A percentile compares a stretch with the other conserved stretches of the same genome.
Conservation (phyloP, 2,329 filamentous ascomycete genomes). For the Talaromyces islandicus region DNA sequence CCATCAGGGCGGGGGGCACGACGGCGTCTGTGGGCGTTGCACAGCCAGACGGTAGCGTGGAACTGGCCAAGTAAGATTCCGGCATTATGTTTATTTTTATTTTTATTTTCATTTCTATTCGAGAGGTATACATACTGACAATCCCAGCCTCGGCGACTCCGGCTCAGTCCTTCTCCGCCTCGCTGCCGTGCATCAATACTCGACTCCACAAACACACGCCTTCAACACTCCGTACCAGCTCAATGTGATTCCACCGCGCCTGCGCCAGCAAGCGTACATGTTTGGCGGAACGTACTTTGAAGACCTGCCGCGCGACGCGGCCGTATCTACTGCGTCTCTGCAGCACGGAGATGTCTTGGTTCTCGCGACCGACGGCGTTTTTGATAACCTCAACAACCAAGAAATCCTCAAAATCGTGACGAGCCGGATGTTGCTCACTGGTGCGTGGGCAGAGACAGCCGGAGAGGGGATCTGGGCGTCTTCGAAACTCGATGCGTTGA, state of each 20-base stretch:
- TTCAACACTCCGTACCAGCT: conserved; percentile 98
- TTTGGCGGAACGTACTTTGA: conserved; percentile 78
- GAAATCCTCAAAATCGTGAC: conserved; percentile 79
- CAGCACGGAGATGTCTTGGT: conserved; percentile 90
- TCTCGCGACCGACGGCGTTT: conserved; percentile 89
- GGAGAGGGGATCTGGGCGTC: conserved; percentile 56
- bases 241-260: conserved; percentile 73
- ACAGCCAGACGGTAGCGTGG: conserved; percentile 64
- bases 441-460: conserved; percentile 63
- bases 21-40: conserved; percentile 86
- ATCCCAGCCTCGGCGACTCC: conserved; percentile 70
- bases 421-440: conserved; percentile 63
- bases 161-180: conserved; percentile 83
- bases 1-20: conserved; percentile 76
- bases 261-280: conserved; percentile 71
- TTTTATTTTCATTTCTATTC: too few relatives aligned
- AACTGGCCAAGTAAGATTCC: conserved; percentile 67
- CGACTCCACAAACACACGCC: conserved; percentile 83
- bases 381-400: conserved; percentile 90
- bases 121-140: background rate
- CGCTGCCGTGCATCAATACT: conserved; percentile 78
- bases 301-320: conserved; percentile 79
- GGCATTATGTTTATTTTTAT: background rate
- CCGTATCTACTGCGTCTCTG: conserved; percentile 67
- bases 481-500: conserved; percentile 52